phyloP scores from a whole-genome alignment of 805 yeast genomes.

The Torulaspora quercuum region DNA sequence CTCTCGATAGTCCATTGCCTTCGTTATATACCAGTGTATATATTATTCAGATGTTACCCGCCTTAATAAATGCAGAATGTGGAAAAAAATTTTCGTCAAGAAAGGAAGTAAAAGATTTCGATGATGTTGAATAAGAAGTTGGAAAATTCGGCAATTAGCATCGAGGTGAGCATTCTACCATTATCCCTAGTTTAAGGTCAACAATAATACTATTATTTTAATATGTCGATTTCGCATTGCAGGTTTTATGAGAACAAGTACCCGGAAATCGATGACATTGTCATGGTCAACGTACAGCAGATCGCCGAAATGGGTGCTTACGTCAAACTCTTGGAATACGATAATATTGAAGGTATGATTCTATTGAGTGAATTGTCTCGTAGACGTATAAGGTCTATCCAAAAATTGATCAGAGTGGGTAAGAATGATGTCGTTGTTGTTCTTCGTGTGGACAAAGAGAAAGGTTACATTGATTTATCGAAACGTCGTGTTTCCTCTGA shows the following conservation, averaged over 20 bases:
- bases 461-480: slow-evolving; percentile 95
- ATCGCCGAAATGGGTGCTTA: slow-evolving; percentile 99
- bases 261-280: slow-evolving; percentile 98
- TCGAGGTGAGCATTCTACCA: slow-evolving; percentile 2
- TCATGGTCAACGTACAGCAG: slow-evolving; percentile 97
- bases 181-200: too few relatives aligned
- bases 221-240: slow-evolving; percentile 84
- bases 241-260: slow-evolving; percentile 97
- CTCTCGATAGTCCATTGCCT: too few relatives aligned
- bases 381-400: slow-evolving; percentile 97
- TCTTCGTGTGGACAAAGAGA: slow-evolving; percentile 95
- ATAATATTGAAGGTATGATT: slow-evolving; percentile 98
- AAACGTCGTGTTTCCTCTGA: slow-evolving; percentile 98
- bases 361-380: slow-evolving; percentile 91
- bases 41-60: too few relatives aligned
- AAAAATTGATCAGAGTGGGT: slow-evolving; percentile 95
- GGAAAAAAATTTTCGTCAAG: too few relatives aligned
- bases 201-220: too few relatives aligned
- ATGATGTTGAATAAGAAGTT: too few relatives aligned
- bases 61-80: too few relatives aligned
- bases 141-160: too few relatives aligned
- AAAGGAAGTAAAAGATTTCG: too few relatives aligned
- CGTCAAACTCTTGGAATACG: slow-evolving; percentile 91
- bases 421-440: slow-evolving; percentile 98
- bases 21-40: too few relatives aligned